Percentiles rank a stretch among this genome's conserved stretches.
phyloP scores from a whole-genome alignment of 2,329 filamentous ascomycete species.

The Malbranchea zuffiana region DNA sequence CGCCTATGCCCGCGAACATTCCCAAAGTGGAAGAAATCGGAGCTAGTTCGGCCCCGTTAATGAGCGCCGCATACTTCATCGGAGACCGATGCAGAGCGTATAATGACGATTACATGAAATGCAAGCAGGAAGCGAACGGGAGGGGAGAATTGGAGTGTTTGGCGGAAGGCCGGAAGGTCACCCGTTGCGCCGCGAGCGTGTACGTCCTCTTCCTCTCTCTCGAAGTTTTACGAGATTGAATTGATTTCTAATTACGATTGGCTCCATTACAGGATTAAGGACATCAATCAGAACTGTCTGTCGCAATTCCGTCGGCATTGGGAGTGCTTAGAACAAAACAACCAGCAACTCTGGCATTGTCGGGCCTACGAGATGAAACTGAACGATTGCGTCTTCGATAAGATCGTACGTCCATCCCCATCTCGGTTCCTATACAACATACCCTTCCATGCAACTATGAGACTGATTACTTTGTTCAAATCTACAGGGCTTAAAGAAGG shows the following conservation, averaged over 20 bases:
- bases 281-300: slow-evolving; percentile 92
- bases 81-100: slow-evolving; percentile 86
- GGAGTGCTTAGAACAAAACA: slow-evolving; percentile 92
- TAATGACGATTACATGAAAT: slow-evolving; percentile 99
- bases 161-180: slow-evolving; percentile 93
- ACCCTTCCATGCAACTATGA: slow-evolving; percentile 1
- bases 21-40: slow-evolving; percentile 91
- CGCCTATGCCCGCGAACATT: slow-evolving; percentile 82
- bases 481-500: slow-evolving; percentile 65
- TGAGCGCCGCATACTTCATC: slow-evolving; percentile 93
- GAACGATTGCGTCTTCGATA: slow-evolving; percentile 93
- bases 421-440: slow-evolving; percentile 2
- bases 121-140: slow-evolving; percentile 89
- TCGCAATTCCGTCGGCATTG: slow-evolving; percentile 87
- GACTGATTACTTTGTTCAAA: slow-evolving; percentile 9
- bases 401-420: slow-evolving; percentile 56
- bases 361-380: slow-evolving; percentile 75
- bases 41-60: slow-evolving; percentile 78
- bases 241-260: slow-evolving; percentile 2
- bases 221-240: neutral
- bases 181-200: slow-evolving; percentile 92
- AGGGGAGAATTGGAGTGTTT: slow-evolving; percentile 87
- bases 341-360: slow-evolving; percentile 96
- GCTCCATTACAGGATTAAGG: slow-evolving; percentile 65
- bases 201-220: slow-evolving; percentile 43